These are phyloP conservation scores for Macrocybe gigantea DNA, from an alignment of 768 basidiomycete species.

Conservation along the genomic window DNA sequence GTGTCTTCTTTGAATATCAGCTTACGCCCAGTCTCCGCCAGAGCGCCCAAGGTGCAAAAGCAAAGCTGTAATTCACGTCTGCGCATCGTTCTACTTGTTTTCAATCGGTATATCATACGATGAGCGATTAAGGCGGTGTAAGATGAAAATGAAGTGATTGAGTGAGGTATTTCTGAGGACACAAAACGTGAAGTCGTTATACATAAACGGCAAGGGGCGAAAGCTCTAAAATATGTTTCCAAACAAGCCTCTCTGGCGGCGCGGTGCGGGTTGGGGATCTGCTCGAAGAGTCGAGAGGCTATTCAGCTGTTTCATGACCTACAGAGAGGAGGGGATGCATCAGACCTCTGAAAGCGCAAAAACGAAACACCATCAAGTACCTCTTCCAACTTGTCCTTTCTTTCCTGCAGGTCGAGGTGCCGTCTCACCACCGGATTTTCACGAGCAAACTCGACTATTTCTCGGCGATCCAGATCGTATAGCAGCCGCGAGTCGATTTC, in stretches of 20 bases:
- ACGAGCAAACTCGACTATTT: slow-evolving; percentile 87
- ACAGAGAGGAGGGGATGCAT: slow-evolving; percentile 2
- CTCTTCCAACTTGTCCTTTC: slow-evolving; percentile 97
- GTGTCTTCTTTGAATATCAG: neutral
- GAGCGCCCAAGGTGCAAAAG: slow-evolving; percentile 29
- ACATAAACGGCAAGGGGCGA: neutral
- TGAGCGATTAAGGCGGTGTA: neutral
- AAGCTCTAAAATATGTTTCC: slow-evolving; percentile 58
- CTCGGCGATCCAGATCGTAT: slow-evolving; percentile 87
- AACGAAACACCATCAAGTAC: slow-evolving; percentile 28
- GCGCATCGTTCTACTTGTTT: neutral
- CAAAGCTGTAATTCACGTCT: slow-evolving; percentile 32
- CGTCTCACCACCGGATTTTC: slow-evolving; percentile 88
- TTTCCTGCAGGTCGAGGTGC: slow-evolving; percentile 91
- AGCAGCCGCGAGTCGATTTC: slow-evolving; percentile 93
- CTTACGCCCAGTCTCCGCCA: neutral
- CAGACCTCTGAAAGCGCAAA: neutral
- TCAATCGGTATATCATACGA: neutral
- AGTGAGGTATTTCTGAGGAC: neutral
- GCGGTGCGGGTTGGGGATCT: slow-evolving; percentile 68
- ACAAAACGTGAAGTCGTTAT: neutral
- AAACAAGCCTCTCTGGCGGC: slow-evolving; percentile 76
- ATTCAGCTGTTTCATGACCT: slow-evolving; percentile 96
- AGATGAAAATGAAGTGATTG: slow-evolving; percentile 5
- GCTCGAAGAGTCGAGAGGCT: slow-evolving; percentile 83